Evolutionary conservation across 192 early-diverging fungal species (phyloP).

Genomic region (Coemansia sp.): DNA sequence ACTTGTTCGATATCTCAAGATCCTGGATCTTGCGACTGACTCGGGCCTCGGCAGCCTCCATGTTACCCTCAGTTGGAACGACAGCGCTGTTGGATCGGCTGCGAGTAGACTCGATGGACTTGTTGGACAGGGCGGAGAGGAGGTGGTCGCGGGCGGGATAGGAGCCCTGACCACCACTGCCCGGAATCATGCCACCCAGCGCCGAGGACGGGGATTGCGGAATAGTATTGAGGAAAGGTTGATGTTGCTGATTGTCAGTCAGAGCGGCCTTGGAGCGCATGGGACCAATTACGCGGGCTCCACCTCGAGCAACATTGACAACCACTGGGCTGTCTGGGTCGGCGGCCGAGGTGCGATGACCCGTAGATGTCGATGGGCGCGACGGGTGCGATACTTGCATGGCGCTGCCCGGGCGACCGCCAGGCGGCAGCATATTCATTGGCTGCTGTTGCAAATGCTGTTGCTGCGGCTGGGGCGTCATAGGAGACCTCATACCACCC

Average conservation of each 20-base stretch:
- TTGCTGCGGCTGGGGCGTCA: slow-evolving; percentile 19
- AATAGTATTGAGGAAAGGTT: slow-evolving; percentile 50
- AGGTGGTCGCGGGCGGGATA: slow-evolving; percentile 22
- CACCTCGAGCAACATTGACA: slow-evolving; percentile 52
- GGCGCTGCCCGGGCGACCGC: slow-evolving; percentile 46
- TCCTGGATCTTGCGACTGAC: slow-evolving; percentile 57
- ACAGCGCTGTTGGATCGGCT: slow-evolving; percentile 48
- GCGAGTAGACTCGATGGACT: slow-evolving; percentile 30
- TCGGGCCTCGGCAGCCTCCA: slow-evolving; percentile 55
- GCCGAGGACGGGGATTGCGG: slow-evolving; percentile 52
- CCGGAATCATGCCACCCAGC: slow-evolving; percentile 27
- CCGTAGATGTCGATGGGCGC: slow-evolving; percentile 44
- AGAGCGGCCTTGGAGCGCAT: slow-evolving; percentile 38
- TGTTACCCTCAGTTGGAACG: slow-evolving; percentile 40
- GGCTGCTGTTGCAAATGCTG: slow-evolving; percentile 26
- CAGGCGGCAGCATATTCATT: slow-evolving; percentile 13
- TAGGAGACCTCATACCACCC: slow-evolving; percentile 28
- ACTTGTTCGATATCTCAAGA: slow-evolving; percentile 55
- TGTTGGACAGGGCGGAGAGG: slow-evolving; percentile 47
- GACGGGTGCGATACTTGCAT: slow-evolving; percentile 39
- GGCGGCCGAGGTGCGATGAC: slow-evolving; percentile 23
- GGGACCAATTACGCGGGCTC: slow-evolving; percentile 52
- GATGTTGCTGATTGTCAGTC: slow-evolving; percentile 11
- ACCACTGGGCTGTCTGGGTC: slow-evolving; percentile 35
- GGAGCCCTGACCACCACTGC: neutral